Base-by-base conservation (phyloP, 2,329 filamentous ascomycete species). In the Mariannaea sp. region DNA sequence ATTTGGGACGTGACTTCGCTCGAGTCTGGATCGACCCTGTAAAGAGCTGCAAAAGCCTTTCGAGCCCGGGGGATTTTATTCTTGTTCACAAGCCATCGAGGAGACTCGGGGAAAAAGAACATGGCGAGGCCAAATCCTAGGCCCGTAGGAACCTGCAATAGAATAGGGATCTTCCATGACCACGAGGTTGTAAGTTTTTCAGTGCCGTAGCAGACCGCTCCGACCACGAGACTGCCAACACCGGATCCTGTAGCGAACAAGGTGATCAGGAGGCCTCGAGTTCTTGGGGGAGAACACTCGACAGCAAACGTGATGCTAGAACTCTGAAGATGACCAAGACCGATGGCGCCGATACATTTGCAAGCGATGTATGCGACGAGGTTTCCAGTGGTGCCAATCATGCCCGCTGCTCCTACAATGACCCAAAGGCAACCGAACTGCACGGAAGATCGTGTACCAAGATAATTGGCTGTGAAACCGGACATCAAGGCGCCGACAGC, bases 71-170 rank as follows among this genome's bases (percentile, higher is more conserved):
- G 30, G 12, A 42, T 29, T n/a, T 17, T 17, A 10, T 20, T 20
- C 22, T 43, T 42, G 3, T 29, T 42, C 3, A 49, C 16, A 2
- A 49, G 39, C 47, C 47, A 49, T 17, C 47, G 22, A 10, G 47
- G 47, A 16, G 47, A 49, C 16, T 49, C 47, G 10, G 47, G 47
- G 20, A 49, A 49, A 5, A 49, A 27, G 7, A 29, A 10, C 27
- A 38, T 35, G 7, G 17, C 24, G n/a, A 14, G 7, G 20, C 13
- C 20, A 7, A 49, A 22, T 5, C 29, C 10, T 3, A 43, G 3
- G 7, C 36, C 38, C 1, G 16, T 20, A 6, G 47, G 47, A 5
- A 49, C 36, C 16, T 49, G 47, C 10, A 38, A 49, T 7, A 49
- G 14, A n/a, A 49, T 43, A 13, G 39, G 38, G 12, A 20, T 35